Conservation (phyloP, 805 yeast genomes). For the Lachancea dasiensis region DNA sequence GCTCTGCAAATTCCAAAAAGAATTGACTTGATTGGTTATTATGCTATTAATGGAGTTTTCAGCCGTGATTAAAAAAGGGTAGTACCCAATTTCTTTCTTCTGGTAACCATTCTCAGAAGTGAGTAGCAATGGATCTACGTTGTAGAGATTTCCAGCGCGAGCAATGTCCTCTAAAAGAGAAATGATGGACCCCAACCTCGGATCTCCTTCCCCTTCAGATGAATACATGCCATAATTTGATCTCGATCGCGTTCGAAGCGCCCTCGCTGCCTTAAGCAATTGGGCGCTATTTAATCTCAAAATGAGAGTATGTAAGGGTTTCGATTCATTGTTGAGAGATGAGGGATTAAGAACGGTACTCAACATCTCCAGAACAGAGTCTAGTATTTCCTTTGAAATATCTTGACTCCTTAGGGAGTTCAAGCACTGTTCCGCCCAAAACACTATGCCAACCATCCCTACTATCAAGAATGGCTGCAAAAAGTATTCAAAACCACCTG, state of each 20-base stretch:
- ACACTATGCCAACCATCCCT: conserved; percentile 49
- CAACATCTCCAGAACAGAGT: conserved; percentile 35
- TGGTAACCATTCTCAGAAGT: conserved; percentile 22
- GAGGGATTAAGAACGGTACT: conserved; percentile 39
- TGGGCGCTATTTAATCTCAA: conserved; percentile 28
- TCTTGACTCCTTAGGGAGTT: conserved; percentile 26
- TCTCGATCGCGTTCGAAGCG: conserved; percentile 21
- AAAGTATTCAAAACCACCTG: conserved; percentile 81
- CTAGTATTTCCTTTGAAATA: conserved; percentile 25
- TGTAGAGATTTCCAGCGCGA: conserved; percentile 24
- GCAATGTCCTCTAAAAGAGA: conserved; percentile 18
- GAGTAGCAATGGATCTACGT: conserved; percentile 24
- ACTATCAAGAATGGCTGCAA: conserved; percentile 69
- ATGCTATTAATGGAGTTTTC: conserved; percentile 31
- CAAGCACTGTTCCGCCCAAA: conserved; percentile 42
- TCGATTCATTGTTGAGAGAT: conserved; percentile 41
- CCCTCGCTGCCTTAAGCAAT: conserved; percentile 22
- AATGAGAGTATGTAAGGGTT: conserved; percentile 39
- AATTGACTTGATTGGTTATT: conserved; percentile 31
- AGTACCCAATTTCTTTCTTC: conserved; percentile 24
- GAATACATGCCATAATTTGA: conserved; percentile 29
- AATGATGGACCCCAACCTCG: conserved; percentile 24
- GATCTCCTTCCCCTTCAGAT: conserved; percentile 27
- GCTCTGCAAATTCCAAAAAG: conserved; percentile 34
- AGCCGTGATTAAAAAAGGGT: conserved; percentile 22